Percentiles rank a stretch among this genome's conserved stretches.
Evolutionary conservation across 495 filamentous ascomycete genomes (phyloP).

Genomic region (Hamigera avellanea): DNA sequence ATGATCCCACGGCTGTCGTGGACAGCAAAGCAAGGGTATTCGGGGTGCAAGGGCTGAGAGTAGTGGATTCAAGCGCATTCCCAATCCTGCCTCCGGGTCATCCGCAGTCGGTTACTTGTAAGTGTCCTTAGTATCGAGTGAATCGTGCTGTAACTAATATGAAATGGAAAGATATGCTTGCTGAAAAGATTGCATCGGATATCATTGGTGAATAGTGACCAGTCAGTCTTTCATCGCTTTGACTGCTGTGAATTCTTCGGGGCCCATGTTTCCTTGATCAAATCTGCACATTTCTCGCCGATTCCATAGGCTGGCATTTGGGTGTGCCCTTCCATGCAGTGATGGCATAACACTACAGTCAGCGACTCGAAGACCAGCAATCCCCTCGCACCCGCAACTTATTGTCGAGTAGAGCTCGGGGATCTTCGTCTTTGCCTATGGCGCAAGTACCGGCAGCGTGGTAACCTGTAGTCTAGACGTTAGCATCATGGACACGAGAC

Average conservation of each 20-base stretch:
- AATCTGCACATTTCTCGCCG: conserved; percentile 35
- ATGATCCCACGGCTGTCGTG: conserved; percentile 41
- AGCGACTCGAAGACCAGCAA: conserved; percentile 30
- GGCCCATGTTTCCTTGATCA: conserved; percentile 18
- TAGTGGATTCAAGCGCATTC: conserved; percentile 50
- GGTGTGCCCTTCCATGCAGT: conserved; percentile 32
- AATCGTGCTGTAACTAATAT: not conserved
- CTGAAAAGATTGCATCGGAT: conserved; percentile 49
- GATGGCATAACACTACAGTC: conserved; percentile 37
- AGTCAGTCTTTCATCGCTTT: not conserved
- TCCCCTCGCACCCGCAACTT: conserved; percentile 32
- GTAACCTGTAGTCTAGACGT: conserved; percentile 14
- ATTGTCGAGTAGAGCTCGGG: conserved; percentile 33
- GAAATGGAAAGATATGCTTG: conserved; percentile 34
- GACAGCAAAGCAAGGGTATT: conserved; percentile 38
- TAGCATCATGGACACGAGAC: not conserved
- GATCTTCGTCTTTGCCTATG: conserved; percentile 26
- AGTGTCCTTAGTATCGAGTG: conserved; percentile 5
- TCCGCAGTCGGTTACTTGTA: conserved; percentile 40
- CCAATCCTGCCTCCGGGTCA: conserved; percentile 46
- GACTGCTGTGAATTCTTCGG: not conserved
- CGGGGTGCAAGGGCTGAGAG: conserved; percentile 39
- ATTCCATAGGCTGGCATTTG: conserved; percentile 39
- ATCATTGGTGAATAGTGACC: conserved; percentile 17
- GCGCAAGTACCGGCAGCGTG: conserved; percentile 31